Conservation (phyloP, 192 early-diverging fungal genomes). For the Coemansia sp. region DNA sequence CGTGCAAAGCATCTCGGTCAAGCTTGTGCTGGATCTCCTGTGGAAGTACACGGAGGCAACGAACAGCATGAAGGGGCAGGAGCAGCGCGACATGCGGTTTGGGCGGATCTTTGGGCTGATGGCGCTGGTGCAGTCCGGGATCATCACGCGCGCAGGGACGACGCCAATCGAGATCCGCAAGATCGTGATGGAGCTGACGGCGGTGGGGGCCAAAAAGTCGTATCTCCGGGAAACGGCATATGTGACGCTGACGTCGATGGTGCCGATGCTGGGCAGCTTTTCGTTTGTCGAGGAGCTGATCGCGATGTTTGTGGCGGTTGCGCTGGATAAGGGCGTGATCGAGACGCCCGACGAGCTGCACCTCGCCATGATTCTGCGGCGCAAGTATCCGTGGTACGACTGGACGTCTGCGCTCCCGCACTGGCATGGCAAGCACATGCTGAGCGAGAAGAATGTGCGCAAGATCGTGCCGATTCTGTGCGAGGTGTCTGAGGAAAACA, state of each 20-base stretch:
- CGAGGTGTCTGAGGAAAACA: conserved; percentile 37
- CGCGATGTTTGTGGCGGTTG: conserved; percentile 42
- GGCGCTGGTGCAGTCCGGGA: conserved; percentile 77
- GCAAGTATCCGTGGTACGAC: conserved; percentile 37
- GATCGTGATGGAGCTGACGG: conserved; percentile 66
- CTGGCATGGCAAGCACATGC: conserved; percentile 49
- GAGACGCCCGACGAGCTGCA: conserved; percentile 54
- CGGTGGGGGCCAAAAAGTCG: conserved; percentile 69
- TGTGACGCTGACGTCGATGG: conserved; percentile 60
- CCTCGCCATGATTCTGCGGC: conserved; percentile 41
- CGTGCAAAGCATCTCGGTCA: conserved; percentile 54
- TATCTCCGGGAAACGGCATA: conserved; percentile 81
- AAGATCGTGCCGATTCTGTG: conserved; percentile 39
- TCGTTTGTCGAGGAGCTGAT: conserved; percentile 28
- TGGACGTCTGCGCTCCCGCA: conserved; percentile 43
- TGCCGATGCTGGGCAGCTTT: conserved; percentile 32
- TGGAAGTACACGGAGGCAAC: conserved; percentile 59
- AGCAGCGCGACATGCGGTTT: conserved; percentile 85
- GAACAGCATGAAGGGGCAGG: conserved; percentile 76
- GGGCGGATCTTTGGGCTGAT: conserved; percentile 89
- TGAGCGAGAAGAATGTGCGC: conserved; percentile 27
- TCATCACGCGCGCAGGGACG: conserved; percentile 63
- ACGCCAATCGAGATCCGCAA: conserved; percentile 68
- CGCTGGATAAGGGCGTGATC: conserved; percentile 44
- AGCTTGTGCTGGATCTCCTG: conserved; percentile 69